Base-by-base conservation (phyloP, 73 alveolate species). In the Breviolum minutum region DNA sequence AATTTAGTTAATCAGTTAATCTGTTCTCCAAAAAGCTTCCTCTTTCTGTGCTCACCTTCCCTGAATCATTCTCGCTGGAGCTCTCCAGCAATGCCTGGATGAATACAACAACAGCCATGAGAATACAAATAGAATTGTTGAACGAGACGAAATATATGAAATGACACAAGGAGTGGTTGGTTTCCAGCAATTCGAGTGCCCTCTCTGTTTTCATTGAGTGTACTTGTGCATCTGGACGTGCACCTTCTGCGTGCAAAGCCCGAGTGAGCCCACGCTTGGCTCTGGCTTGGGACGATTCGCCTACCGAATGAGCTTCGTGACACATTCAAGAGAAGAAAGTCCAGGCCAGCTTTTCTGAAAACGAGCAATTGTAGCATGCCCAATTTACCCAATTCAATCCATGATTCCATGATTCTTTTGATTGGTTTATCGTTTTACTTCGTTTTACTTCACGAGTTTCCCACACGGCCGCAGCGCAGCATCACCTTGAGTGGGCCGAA, bases 391-490 rank as follows among this genome's bases (percentile, higher is more conserved):
- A n/a, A n/a, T n/a, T n/a, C n/a, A n/a, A n/a, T n/a, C n/a, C n/a
- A n/a, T n/a, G n/a, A n/a, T n/a, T n/a, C n/a, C n/a, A n/a, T n/a
- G n/a, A n/a, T n/a, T n/a, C n/a, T n/a, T 40, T 40, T 40, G 54
- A 40, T 40, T 32, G 66, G 29, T 29, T 10, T 20, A 30, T 40
- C 62, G 66, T 32, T 40, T 29, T 2, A 12, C 12, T 24, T 27
- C 22, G 20, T 63, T 27, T 79, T n/a, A 76, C 54, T 16, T 40
- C 16, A 24, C 0, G 54, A 66, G 29, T 48, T 20, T 82, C 95
- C 27, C 60, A 60, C 95, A 68, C 95, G 86, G 54, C 95, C 95
- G 30, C 95, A 89, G 86, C 95, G 95, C 29, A 89, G 95, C 95
- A 89, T 89, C 17, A 22, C 95, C 90, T 82, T 19, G 68, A 30